A percentile compares a stretch with the other conserved stretches of the same genome.
These are phyloP conservation scores for Aspergillus baeticus DNA, from an alignment of 495 filamentous ascomycete genomes.

Conservation along the genomic window DNA sequence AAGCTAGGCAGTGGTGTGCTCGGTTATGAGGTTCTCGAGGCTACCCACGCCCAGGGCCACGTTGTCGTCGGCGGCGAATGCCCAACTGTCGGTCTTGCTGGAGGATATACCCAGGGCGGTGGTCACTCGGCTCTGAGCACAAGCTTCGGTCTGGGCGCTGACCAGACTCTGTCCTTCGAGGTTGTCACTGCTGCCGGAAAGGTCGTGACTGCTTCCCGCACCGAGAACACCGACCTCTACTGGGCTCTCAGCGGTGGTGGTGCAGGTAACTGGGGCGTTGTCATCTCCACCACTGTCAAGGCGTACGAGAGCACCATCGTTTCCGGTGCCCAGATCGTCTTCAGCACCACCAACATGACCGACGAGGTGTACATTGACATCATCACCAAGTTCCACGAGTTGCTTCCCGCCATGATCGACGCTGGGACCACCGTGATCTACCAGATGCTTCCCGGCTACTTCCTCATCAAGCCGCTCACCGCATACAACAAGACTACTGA, in stretches of 20 bases:
- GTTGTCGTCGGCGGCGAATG: slow-evolving; percentile 39
- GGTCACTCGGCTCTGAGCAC: slow-evolving; percentile 58
- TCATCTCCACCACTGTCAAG: slow-evolving; percentile 53
- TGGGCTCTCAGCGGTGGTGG: slow-evolving; percentile 70
- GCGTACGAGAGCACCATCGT: slow-evolving; percentile 40
- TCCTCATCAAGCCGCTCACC: slow-evolving; percentile 44
- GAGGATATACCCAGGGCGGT: slow-evolving; percentile 62
- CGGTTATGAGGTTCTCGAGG: slow-evolving; percentile 48
- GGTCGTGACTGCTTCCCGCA: slow-evolving; percentile 52
- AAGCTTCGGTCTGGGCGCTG: slow-evolving; percentile 59
- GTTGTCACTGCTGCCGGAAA: slow-evolving; percentile 56
- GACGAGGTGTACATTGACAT: slow-evolving; percentile 45
- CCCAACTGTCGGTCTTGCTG: slow-evolving; percentile 44
- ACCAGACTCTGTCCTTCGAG: slow-evolving; percentile 62
- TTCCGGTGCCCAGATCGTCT: slow-evolving; percentile 29
- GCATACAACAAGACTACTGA: slow-evolving; percentile 33
- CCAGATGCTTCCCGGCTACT: slow-evolving; percentile 44
- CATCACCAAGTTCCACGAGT: slow-evolving; percentile 42
- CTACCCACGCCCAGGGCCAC: slow-evolving; percentile 32
- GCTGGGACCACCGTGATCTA: slow-evolving; percentile 48
- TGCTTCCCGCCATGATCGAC: slow-evolving; percentile 49
- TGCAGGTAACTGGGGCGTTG: slow-evolving; percentile 61
- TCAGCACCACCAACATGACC: slow-evolving; percentile 24
- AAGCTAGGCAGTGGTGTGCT: slow-evolving; percentile 56
- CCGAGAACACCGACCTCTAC: slow-evolving; percentile 59